Percentiles rank a stretch among this genome's conserved stretches.
Conservation (phyloP, 352 stramenopile genomes). For the Phytophthora meadii region DNA sequence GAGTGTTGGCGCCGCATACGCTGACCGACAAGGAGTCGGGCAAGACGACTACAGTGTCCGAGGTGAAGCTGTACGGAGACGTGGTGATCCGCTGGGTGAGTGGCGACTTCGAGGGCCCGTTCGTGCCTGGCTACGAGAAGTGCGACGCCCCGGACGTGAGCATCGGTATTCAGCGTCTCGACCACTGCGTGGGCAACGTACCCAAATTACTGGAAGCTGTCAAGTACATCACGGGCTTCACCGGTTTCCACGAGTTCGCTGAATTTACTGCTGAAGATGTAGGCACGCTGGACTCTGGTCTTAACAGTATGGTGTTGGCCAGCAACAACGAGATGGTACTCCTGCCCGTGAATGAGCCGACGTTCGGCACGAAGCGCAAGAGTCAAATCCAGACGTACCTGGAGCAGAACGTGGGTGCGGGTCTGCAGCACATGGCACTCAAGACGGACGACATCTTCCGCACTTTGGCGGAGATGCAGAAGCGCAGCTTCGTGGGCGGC, state of each 20-base stretch:
- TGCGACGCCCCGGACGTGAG: constrained; percentile 57
- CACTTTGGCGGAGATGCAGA: constrained; percentile 89
- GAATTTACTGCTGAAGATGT: constrained; percentile 96
- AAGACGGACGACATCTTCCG: constrained; percentile 97
- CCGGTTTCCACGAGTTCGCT: constrained; percentile 93
- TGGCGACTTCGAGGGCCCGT: constrained; percentile 75
- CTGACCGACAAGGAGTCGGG: constrained; percentile 68
- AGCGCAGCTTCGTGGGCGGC: constrained; percentile 71
- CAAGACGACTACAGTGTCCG: constrained; percentile 66
- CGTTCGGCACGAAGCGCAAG: constrained; percentile 92
- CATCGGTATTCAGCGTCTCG: constrained; percentile 87
- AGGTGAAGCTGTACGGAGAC: constrained; percentile 90
- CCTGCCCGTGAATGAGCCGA: constrained; percentile 96
- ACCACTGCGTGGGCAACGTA: constrained; percentile 93
- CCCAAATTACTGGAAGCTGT: constrained; percentile 88
- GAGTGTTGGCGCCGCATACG: constrained; percentile 61
- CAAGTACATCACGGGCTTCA: constrained; percentile 82
- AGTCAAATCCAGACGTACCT: constrained; percentile 97
- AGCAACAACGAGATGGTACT: constrained; percentile 95
- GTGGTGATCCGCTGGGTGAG: constrained; percentile 90
- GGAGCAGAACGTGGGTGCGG: constrained; percentile 94
- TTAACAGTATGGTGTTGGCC: constrained; percentile 95
- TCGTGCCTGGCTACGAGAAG: constrained; percentile 79
- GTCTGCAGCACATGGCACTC: constrained; percentile 97
- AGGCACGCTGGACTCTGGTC: constrained; percentile 93